phyloP scores from a whole-genome alignment of 2,329 filamentous ascomycete genomes.

The Aspergillus fumigatiaffinis region DNA sequence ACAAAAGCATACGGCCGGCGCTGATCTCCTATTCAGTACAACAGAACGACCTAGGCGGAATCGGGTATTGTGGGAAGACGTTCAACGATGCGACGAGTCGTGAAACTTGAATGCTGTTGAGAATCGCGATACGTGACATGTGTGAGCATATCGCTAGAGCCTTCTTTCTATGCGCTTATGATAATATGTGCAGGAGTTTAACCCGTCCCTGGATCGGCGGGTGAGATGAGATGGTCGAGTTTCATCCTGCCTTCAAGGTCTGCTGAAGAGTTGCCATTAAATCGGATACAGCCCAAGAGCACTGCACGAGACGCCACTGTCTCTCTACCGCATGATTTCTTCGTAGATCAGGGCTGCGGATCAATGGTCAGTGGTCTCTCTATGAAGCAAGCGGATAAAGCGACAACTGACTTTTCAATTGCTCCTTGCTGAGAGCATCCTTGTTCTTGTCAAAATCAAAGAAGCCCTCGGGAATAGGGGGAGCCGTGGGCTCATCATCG shows the following conservation, averaged over 20 bases:
- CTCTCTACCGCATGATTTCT: slow-evolving; percentile 74
- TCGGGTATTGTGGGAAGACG: not conserved
- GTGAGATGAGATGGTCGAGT: not conserved
- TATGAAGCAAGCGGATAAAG: not conserved
- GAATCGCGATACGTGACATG: slow-evolving; percentile 7
- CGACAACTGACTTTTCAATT: slow-evolving; percentile 69
- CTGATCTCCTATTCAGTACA: not conserved
- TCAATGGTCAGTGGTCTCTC: slow-evolving; percentile 3
- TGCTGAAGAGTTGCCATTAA: not conserved
- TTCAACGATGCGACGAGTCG: slow-evolving; percentile 1
- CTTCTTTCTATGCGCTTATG: slow-evolving; percentile 16
- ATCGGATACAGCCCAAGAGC: not conserved
- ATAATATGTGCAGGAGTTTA: slow-evolving; percentile 14
- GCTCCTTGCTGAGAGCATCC: slow-evolving; percentile 96
- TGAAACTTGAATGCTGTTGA: not conserved
- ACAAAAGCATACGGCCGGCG: not conserved
- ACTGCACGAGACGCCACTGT: not conserved
- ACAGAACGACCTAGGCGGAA: not conserved
- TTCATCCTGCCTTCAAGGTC: not conserved
- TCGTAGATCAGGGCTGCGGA: slow-evolving; percentile 77
- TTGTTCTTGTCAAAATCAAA: slow-evolving; percentile 99
- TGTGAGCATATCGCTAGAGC: slow-evolving; percentile 6
- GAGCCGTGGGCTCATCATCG: slow-evolving; percentile 94
- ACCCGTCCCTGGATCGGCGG: not conserved
- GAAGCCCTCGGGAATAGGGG: slow-evolving; percentile 96